Percentiles rank a stretch among this genome's conserved stretches.
Conservation (phyloP, 176 grass and related monocot species). For the Oryza longistaminata region DNA sequence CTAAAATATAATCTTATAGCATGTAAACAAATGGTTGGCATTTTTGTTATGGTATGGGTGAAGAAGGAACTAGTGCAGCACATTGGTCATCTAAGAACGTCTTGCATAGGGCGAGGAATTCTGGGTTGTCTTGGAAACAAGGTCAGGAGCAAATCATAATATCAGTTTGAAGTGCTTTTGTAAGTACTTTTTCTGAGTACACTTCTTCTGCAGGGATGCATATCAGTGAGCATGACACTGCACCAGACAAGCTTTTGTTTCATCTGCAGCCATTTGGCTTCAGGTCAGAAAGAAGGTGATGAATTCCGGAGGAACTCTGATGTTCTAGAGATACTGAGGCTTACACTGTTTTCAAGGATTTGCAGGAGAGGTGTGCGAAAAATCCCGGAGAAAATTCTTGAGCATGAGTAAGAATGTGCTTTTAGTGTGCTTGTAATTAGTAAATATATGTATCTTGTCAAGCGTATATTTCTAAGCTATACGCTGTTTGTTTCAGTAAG, state of each 20-base stretch:
- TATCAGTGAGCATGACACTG: constrained; percentile 92
- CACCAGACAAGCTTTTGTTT: constrained; percentile 94
- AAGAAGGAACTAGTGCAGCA: constrained; percentile 73
- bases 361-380: constrained; percentile 61
- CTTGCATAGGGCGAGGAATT: constrained; percentile 77
- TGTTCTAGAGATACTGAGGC: constrained; percentile 72
- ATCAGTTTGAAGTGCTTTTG: constrained; percentile 20
- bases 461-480: constrained; percentile 28
- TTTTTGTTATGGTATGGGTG: constrained; percentile 86
- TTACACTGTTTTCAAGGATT: constrained; percentile 77
- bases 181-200: constrained; percentile 34
- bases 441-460: constrained; percentile 17
- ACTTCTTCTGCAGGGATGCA: constrained; percentile 66
- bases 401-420: constrained; percentile 74
- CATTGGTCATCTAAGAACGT: constrained; percentile 77
- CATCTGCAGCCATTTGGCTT: constrained; percentile 88
- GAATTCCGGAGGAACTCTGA: constrained; percentile 86
- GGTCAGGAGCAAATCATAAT: constrained; percentile 44
- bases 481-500: constrained; percentile 58
- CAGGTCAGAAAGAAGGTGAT: constrained; percentile 92
- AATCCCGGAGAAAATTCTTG: constrained; percentile 83
- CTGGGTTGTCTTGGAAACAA: constrained; percentile 94
- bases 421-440: constrained; percentile 20
- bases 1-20: constrained; percentile 84
- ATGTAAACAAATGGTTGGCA: constrained; percentile 94